Evolutionary conservation across 2,329 filamentous ascomycete species (phyloP).

Genomic region (Didymella arachidicola): DNA sequence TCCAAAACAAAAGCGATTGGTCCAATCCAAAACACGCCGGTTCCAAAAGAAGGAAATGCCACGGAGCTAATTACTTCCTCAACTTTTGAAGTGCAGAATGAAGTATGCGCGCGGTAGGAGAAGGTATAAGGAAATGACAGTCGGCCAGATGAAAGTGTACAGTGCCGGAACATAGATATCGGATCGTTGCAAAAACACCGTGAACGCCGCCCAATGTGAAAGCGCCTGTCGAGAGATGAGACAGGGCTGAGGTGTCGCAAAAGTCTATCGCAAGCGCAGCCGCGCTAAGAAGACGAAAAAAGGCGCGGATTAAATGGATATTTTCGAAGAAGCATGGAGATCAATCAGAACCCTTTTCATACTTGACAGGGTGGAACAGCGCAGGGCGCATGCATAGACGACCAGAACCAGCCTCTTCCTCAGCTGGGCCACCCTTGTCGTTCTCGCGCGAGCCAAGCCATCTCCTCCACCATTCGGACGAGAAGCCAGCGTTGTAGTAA

Average conservation of each 20-base stretch:
- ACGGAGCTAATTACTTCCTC: conserved; percentile 40
- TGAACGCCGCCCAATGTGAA: conserved; percentile 47
- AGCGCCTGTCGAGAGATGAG: conserved; percentile 20
- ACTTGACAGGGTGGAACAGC: conserved; percentile 60
- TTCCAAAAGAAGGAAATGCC: conserved; percentile 13
- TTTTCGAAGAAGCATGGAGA: conserved; percentile 19
- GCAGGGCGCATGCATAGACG: conserved; percentile 57
- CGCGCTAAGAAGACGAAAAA: conserved; percentile 27
- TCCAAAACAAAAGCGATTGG: conserved; percentile 11
- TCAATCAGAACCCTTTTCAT: conserved; percentile 53
- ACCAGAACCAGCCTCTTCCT: conserved; percentile 56
- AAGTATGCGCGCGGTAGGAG: conserved; percentile 32
- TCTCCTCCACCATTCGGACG: conserved; percentile 57
- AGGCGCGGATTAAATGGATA: conserved; percentile 39
- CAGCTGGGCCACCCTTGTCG: conserved; percentile 51
- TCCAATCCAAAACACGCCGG: conserved; percentile 15
- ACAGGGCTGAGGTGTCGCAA: conserved; percentile 27
- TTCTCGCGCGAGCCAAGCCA: conserved; percentile 60
- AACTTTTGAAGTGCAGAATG: conserved; percentile 31
- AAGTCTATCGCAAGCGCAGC: conserved; percentile 37
- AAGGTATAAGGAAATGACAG: conserved; percentile 25
- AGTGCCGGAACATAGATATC: conserved; percentile 16
- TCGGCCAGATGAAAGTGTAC: conserved; percentile 23
- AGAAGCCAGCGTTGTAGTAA: conserved; percentile 61
- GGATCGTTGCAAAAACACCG: conserved; percentile 33